A percentile compares a stretch with the other conserved stretches of the same genome.
Evolutionary conservation across 1,139 yeast genomes (phyloP).

Genomic region (Blastobotrys raffinosifermentans): DNA sequence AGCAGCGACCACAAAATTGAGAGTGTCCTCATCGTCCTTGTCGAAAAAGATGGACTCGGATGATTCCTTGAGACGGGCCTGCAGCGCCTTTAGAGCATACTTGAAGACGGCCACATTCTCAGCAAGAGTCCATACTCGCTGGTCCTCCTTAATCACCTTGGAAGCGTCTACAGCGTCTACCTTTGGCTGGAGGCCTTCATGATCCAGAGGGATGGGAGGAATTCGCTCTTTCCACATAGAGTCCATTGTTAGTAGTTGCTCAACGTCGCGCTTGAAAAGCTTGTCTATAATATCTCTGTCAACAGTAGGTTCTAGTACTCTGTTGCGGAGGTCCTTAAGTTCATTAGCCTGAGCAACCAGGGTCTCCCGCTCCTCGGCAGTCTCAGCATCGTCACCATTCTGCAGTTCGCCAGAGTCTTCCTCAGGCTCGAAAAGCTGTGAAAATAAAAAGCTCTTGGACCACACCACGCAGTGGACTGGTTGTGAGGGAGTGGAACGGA

Average conservation of each 20-base stretch:
- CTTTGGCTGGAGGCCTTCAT: slow-evolving; percentile 19
- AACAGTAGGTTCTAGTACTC: slow-evolving; percentile 38
- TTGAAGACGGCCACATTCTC: slow-evolving; percentile 62
- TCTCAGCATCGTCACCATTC: slow-evolving; percentile 34
- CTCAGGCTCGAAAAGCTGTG: slow-evolving; percentile 63
- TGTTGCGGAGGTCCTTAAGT: slow-evolving; percentile 53
- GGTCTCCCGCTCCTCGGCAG: slow-evolving; percentile 52
- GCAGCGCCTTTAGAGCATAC: slow-evolving; percentile 46
- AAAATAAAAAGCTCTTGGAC: slow-evolving; percentile 89
- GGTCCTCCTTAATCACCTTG: slow-evolving; percentile 44
- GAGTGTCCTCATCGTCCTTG: slow-evolving; percentile 89
- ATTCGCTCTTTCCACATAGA: slow-evolving; percentile 71
- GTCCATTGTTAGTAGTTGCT: slow-evolving; percentile 63
- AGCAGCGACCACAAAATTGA: slow-evolving; percentile 82
- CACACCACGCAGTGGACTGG: slow-evolving; percentile 96
- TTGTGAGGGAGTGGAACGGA: slow-evolving; percentile 91
- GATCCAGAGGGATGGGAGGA: slow-evolving; percentile 59
- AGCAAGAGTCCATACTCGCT: slow-evolving; percentile 53
- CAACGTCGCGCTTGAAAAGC: slow-evolving; percentile 66
- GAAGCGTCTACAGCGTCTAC: slow-evolving; percentile 19
- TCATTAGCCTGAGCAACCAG: slow-evolving; percentile 73
- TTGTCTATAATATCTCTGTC: slow-evolving; percentile 35
- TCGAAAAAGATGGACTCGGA: slow-evolving; percentile 53
- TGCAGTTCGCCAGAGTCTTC: slow-evolving; percentile 52
- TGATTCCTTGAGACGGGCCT: slow-evolving; percentile 39